These are phyloP conservation scores for Blastobotrys muscicola DNA, from an alignment of 805 yeast genomes.

Conservation along the genomic window DNA sequence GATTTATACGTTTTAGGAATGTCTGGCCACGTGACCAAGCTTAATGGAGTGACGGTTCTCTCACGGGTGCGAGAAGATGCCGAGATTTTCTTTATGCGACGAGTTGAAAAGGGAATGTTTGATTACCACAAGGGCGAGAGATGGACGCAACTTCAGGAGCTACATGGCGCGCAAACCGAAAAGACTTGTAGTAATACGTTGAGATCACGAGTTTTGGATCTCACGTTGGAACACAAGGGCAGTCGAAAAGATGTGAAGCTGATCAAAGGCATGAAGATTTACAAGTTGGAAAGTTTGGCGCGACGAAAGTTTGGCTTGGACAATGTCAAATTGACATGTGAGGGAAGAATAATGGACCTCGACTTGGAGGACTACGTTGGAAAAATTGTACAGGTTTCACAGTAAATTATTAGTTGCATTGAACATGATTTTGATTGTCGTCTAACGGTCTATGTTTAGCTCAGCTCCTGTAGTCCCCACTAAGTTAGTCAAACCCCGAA, in stretches of 20 bases:
- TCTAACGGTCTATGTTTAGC: too few relatives aligned
- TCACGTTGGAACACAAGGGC: conserved; percentile 12
- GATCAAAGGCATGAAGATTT: conserved; percentile 26
- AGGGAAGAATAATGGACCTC: too few relatives aligned
- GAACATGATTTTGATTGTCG: too few relatives aligned
- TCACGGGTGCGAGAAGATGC: conserved; percentile 47
- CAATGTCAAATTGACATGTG: too few relatives aligned
- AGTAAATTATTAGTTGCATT: too few relatives aligned
- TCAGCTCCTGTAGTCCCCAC: conserved; percentile 1
- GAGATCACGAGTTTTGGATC: conserved; percentile 13
- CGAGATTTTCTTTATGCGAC: conserved; percentile 56
- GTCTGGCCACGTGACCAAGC: conserved; percentile 27
- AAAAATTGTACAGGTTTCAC: too few relatives aligned
- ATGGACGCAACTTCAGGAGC: conserved; percentile 36
- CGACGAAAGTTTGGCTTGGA: too few relatives aligned
- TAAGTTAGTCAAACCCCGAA: not conserved
- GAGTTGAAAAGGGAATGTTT: conserved; percentile 29
- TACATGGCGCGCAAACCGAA: conserved; percentile 25
- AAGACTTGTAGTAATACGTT: conserved; percentile 8
- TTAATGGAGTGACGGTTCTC: conserved; percentile 52
- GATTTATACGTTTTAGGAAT: conserved; percentile 39
- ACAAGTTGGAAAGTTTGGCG: conserved; percentile 23
- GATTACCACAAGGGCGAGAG: conserved; percentile 19
- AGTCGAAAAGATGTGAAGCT: conserved; percentile 13
- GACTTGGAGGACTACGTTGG: too few relatives aligned